Percentiles rank a stretch among this genome's conserved stretches.
Conservation (phyloP, 2,329 filamentous ascomycete species). For the Fusarium sp. region DNA sequence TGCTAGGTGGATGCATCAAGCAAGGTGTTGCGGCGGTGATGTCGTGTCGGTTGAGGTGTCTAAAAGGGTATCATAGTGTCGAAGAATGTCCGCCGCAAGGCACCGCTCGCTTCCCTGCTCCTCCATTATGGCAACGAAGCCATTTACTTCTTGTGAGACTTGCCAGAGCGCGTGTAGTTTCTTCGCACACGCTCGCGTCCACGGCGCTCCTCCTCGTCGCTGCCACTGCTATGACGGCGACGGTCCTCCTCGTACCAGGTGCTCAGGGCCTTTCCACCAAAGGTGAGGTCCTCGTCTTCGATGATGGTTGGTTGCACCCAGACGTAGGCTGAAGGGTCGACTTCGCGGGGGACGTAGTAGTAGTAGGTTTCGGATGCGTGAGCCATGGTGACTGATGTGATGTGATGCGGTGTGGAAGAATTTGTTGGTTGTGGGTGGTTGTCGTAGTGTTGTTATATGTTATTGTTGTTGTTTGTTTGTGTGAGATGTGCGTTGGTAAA, state of each 20-base stretch:
- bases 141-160: slow-evolving; percentile 53
- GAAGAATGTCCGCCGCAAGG: slow-evolving; percentile 14
- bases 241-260: slow-evolving; percentile 74
- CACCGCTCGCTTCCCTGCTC: slow-evolving; percentile 20
- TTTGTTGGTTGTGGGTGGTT: slow-evolving; percentile 14
- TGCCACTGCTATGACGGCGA: slow-evolving; percentile 59
- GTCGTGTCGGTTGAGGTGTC: slow-evolving; percentile 13
- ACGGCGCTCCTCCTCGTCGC: slow-evolving; percentile 57
- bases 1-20: slow-evolving; percentile 19
- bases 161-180: slow-evolving; percentile 48
- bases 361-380: slow-evolving; percentile 51
- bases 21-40: slow-evolving; percentile 22
- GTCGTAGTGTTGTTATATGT: slow-evolving; percentile 21
- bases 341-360: slow-evolving; percentile 54
- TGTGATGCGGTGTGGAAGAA: background rate
- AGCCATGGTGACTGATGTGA: slow-evolving; percentile 37
- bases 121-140: background rate
- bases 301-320: slow-evolving; percentile 71
- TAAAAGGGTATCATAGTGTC: slow-evolving; percentile 45
- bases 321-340: slow-evolving; percentile 54
- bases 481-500: slow-evolving; percentile 14
- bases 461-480: slow-evolving; percentile 18
- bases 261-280: slow-evolving; percentile 72
- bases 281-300: slow-evolving; percentile 73
- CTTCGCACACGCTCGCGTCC: slow-evolving; percentile 58